A percentile compares a stretch with the other conserved stretches of the same genome.
Evolutionary conservation across 2,329 filamentous ascomycete species (phyloP).

Genomic region (Pyrenochaeta sp.): DNA sequence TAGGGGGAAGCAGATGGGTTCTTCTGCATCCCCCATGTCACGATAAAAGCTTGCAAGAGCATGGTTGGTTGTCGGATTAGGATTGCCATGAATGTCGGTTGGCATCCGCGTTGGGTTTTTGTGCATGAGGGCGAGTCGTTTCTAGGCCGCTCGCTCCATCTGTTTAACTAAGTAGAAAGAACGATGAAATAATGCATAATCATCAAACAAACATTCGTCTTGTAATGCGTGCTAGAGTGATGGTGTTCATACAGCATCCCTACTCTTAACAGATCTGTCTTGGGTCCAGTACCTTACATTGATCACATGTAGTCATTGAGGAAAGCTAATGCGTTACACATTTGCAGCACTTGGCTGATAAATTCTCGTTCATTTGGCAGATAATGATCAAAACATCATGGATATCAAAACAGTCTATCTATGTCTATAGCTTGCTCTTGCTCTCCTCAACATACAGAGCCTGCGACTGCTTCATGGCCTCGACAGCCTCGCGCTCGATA

Average conservation of each 20-base stretch:
- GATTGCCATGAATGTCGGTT: constrained; percentile 10
- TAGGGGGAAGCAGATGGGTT: constrained; percentile 9
- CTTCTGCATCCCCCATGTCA: constrained; percentile 21
- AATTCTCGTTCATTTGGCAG: too few species aligned
- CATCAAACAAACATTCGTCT: too few species aligned
- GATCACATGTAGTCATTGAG: too few species aligned
- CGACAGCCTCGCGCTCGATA: constrained; percentile 58
- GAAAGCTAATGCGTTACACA: too few species aligned
- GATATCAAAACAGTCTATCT: too few species aligned
- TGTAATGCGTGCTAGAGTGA: too few species aligned
- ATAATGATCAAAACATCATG: too few species aligned
- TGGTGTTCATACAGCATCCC: too few species aligned
- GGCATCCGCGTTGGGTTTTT: constrained; percentile 21
- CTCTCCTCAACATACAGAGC: constrained; percentile 36
- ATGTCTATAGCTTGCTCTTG: too few species aligned
- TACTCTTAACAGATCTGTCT: too few species aligned
- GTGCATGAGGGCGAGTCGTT: constrained; percentile 9
- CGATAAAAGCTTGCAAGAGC: constrained; percentile 29
- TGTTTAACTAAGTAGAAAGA: constrained; percentile 1
- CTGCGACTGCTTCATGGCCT: constrained; percentile 49
- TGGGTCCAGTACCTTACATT: too few species aligned
- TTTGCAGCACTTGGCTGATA: too few species aligned
- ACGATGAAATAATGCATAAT: constrained; percentile 23
- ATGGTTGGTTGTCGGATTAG: constrained; percentile 20
- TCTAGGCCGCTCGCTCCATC: not conserved